A percentile compares a stretch with the other conserved stretches of the same genome.
Conservation (phyloP, 2,329 filamentous ascomycete genomes). For the Trichoderma harzianum region DNA sequence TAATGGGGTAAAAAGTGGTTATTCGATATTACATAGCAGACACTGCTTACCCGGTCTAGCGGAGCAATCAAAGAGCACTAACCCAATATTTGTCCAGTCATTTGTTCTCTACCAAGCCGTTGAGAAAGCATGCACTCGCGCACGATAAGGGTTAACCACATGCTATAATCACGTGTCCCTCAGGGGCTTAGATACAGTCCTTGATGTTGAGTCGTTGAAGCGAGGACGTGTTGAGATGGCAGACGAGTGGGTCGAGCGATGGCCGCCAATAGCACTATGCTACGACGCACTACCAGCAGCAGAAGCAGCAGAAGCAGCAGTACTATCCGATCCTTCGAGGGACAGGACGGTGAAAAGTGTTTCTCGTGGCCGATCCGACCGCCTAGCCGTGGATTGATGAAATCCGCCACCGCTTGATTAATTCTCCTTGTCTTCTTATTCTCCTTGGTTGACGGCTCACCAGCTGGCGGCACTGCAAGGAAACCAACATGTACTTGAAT, state of each 20-base stretch:
- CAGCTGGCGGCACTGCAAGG: not conserved
- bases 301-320: not conserved
- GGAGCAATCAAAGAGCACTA: not conserved
- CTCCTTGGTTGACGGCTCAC: conserved; percentile 9
- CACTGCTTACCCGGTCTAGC: not conserved
- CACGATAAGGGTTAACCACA: not conserved
- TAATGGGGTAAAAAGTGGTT: not conserved
- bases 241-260: not conserved
- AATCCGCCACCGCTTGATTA: conserved; percentile 13
- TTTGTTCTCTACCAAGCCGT: not conserved
- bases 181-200: not conserved
- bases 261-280: not conserved
- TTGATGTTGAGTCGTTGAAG: not conserved
- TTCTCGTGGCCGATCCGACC: not conserved
- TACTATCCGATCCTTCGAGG: conserved; percentile 6
- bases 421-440: not conserved
- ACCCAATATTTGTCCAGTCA: not conserved
- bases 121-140: not conserved
- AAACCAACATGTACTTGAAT: not conserved
- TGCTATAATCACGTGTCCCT: not conserved
- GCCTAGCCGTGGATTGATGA: not conserved
- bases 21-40: not conserved
- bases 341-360: not conserved
- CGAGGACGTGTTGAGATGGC: not conserved
- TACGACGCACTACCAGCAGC: not conserved